Evolutionary conservation across 768 basidiomycete genomes (phyloP).

Genomic region (Sporobolomyces pararoseus): DNA sequence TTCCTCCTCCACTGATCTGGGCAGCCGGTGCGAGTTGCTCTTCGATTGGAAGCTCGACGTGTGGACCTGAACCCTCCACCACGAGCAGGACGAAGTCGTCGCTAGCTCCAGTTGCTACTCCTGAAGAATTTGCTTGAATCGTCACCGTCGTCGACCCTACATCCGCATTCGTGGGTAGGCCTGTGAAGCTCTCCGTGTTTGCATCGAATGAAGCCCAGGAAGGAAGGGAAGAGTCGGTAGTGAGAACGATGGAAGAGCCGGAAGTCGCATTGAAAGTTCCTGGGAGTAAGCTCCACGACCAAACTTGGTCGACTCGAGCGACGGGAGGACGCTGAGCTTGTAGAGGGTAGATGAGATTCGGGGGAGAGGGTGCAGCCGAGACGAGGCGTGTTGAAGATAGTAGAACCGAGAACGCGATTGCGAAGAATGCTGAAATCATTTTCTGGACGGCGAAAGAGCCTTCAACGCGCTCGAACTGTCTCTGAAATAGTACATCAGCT

Average conservation of each 20-base stretch:
- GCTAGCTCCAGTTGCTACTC: slow-evolving; percentile 55
- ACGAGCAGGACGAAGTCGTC: slow-evolving; percentile 53
- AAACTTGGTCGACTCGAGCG: slow-evolving; percentile 64
- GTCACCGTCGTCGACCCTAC: slow-evolving; percentile 62
- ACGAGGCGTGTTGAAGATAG: too few species aligned
- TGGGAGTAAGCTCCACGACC: slow-evolving; percentile 65
- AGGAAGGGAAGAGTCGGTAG: slow-evolving; percentile 59
- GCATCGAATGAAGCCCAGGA: slow-evolving; percentile 73
- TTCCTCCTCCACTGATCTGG: slow-evolving; percentile 38
- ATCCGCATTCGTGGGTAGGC: slow-evolving; percentile 63
- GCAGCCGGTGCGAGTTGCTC: slow-evolving; percentile 51
- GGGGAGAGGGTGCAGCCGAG: slow-evolving; percentile 9
- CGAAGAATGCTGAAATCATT: background rate
- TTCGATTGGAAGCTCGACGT: slow-evolving; percentile 43
- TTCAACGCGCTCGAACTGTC: background rate
- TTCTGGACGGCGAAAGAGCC: background rate
- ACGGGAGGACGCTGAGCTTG: slow-evolving; percentile 72
- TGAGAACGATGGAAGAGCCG: slow-evolving; percentile 47
- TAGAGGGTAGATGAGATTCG: slow-evolving; percentile 58
- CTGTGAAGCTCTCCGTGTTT: slow-evolving; percentile 60
- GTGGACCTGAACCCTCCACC: slow-evolving; percentile 58
- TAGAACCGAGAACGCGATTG: background rate
- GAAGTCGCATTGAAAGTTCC: slow-evolving; percentile 58
- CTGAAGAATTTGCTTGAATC: slow-evolving; percentile 57
- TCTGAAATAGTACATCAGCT: background rate